These are phyloP conservation scores for Telfairia occidentalis DNA, from an alignment of 331 rosid genomes.

Conservation along the genomic window DNA sequence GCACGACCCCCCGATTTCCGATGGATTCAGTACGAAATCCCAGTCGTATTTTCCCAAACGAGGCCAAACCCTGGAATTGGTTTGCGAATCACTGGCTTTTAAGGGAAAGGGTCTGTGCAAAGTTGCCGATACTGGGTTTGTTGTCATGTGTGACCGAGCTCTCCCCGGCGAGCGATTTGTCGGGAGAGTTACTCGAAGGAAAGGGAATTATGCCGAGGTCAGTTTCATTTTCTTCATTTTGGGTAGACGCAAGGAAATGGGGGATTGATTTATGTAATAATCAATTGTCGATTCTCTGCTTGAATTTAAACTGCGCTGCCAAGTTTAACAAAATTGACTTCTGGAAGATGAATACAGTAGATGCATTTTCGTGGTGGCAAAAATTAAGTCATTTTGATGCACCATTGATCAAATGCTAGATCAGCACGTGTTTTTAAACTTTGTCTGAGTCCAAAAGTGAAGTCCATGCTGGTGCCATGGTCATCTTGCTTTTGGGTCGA, in stretches of 20 bases:
- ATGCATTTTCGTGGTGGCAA: background rate
- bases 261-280: background rate
- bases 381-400: background rate
- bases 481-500: background rate
- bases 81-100: slow-evolving; percentile 72
- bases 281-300: background rate
- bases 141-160: slow-evolving; percentile 85
- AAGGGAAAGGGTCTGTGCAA: slow-evolving; percentile 91
- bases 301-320: background rate
- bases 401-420: background rate
- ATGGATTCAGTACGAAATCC: slow-evolving; percentile 11
- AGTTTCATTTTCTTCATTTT: background rate
- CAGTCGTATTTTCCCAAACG: slow-evolving; percentile 70
- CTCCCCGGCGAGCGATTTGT: slow-evolving; percentile 91
- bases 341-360: background rate
- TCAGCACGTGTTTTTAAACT: background rate
- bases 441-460: background rate
- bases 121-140: slow-evolving; percentile 64
- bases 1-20: slow-evolving; percentile 4
- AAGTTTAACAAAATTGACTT: background rate
- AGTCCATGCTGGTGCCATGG: background rate
- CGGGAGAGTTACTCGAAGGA: slow-evolving; percentile 71
- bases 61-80: slow-evolving; percentile 70
- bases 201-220: slow-evolving; percentile 80
- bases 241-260: background rate